These are phyloP conservation scores for Lycium barbarum DNA, from an alignment of 257 asterid species.

Conservation along the genomic window DNA sequence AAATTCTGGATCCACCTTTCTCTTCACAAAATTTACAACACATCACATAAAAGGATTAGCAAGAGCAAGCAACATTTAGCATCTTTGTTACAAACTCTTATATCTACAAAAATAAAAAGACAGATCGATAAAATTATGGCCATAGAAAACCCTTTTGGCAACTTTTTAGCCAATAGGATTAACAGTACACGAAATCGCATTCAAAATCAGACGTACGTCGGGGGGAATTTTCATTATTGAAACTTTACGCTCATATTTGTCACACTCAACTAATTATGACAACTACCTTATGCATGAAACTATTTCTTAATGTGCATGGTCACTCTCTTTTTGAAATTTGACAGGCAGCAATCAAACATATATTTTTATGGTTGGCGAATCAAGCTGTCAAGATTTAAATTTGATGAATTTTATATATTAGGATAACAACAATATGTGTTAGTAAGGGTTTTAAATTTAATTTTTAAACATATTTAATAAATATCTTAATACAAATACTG, in stretches of 20 bases:
- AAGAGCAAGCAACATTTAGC: not conserved
- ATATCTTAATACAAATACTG: no score
- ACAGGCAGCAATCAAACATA: slow-evolving; percentile 8
- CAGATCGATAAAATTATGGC: not conserved
- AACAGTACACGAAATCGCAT: not conserved
- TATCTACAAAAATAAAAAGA: not conserved
- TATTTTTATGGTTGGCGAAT: no score
- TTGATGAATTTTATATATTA: no score
- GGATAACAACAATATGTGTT: no score
- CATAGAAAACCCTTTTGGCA: not conserved
- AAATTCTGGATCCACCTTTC: no score
- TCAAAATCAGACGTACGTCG: slow-evolving; percentile 25
- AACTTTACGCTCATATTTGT: slow-evolving; percentile 27
- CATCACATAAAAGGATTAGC: not conserved
- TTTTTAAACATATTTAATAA: no score
- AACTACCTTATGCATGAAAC: not conserved
- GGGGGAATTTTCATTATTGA: not conserved
- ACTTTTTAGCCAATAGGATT: not conserved
- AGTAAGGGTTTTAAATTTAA: no score
- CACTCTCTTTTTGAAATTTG: not conserved
- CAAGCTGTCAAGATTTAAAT: no score
- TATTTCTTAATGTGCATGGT: not conserved
- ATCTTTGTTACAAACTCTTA: slow-evolving; percentile 2
- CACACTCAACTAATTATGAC: slow-evolving; percentile 19
- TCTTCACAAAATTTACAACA: not conserved